phyloP scores from a whole-genome alignment of 306 rosid species.

The Cyclanthera cordifolia region DNA sequence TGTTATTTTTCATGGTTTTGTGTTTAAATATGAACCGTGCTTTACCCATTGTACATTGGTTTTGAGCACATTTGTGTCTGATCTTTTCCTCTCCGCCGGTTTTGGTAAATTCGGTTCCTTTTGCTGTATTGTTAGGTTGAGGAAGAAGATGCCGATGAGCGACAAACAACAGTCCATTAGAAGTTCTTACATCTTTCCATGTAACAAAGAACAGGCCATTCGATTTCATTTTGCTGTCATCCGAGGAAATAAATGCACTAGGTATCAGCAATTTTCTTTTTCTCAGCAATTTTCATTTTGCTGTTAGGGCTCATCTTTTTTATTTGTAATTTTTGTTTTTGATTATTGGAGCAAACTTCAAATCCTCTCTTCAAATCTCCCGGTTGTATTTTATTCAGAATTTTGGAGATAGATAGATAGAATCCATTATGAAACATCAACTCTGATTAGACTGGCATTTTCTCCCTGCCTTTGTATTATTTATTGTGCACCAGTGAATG shows the following conservation, averaged over 20 bases:
- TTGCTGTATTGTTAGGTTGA: conserved; percentile 25
- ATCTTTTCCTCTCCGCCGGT: no score
- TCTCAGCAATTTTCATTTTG: no score
- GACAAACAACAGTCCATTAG: conserved; percentile 39
- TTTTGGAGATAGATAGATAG: not conserved
- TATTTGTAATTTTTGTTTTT: not conserved
- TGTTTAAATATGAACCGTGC: no score
- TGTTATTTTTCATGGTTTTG: not conserved
- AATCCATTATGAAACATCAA: no score
- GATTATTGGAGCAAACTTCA: not conserved
- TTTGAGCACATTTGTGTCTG: no score
- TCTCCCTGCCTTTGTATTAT: not conserved
- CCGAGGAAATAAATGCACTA: not conserved
- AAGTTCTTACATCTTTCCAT: no score
- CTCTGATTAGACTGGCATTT: not conserved
- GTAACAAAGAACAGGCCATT: no score
- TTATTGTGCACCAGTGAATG: no score
- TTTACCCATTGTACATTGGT: no score
- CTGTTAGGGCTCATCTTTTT: not conserved
- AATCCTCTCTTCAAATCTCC: not conserved
- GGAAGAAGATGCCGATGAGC: conserved; percentile 37
- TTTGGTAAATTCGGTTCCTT: not conserved
- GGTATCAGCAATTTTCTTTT: not conserved
- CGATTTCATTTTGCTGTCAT: not conserved
- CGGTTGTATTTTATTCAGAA: not conserved